Evolutionary conservation across 257 asterid species (phyloP), one percentile per base, ranked within the genome.

Genomic region (Perilla frutescens): DNA sequence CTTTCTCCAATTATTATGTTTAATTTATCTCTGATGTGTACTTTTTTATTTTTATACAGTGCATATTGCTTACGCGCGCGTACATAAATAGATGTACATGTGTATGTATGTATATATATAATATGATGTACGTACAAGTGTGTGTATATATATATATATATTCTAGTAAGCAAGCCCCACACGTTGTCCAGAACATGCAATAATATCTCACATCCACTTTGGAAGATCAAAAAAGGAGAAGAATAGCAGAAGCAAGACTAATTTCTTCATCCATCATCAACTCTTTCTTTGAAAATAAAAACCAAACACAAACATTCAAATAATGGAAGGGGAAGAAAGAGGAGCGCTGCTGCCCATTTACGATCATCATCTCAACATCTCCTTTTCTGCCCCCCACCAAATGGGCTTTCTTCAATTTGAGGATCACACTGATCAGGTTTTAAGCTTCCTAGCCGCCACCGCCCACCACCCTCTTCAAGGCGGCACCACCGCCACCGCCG

Each of bases 321-420:
- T 68, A 60, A 74, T 86, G 88, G 87, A 85, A 79, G 85, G 86
- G 20, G 84, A 80, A 62, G 7, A 8, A 40, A 37, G 62, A 26
- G 31, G 53, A 8, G n/a, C 4, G 5, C 1, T 39, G 41, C 58
- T 75, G 3, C 74, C 76, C 66, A 80, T 78, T 70, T 81, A 78
- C 57, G 86, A 20, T 20, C 26, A 83, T 57, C 76, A 75, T 15
- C 89, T 50, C 13, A 80, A 74, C 59, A 34, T 76, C 51, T 8
- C 70, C 62, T 81, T 81, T 41, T 61, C 85, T 7, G 5, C 70
- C 10, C 36, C 81, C 39, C 55, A 77, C n/a, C 85, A 87, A 40
- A 81, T 87, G 93, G 87, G 91, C 58, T 87, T 87, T 78, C 78
- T 80, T 2, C 87, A 84, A 59, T 86, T 84, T 40, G 87, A 82